Conservation (phyloP, 805 yeast species). For the Starmerella etchellsii region DNA sequence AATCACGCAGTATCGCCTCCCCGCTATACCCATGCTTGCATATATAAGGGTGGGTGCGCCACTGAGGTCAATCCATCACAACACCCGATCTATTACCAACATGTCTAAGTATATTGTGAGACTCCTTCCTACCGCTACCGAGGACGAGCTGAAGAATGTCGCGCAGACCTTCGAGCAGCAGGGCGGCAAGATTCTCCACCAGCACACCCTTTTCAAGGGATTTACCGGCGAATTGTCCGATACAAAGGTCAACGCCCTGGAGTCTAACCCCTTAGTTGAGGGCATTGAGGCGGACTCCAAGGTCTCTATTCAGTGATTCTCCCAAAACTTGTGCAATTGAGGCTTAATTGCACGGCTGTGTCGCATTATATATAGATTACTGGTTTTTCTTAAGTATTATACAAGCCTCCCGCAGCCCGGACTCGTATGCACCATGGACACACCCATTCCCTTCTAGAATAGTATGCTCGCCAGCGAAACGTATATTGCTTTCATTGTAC, state of each 20-base stretch:
- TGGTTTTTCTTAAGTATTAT: constrained; percentile 20
- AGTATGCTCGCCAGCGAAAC: constrained; percentile 91
- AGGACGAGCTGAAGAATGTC: constrained; percentile 19
- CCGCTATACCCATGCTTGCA: too few species aligned
- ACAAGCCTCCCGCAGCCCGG: constrained; percentile 51
- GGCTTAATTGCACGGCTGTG: too few species aligned
- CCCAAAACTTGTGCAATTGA: too few species aligned
- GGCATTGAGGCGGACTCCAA: constrained; percentile 26
- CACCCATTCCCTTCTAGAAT: constrained; percentile 80
- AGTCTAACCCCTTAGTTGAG: constrained; percentile 20
- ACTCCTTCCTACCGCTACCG: constrained; percentile 19
- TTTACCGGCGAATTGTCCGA: constrained; percentile 26
- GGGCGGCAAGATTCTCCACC: constrained; percentile 25
- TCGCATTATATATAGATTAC: not conserved
- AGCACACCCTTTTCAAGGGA: constrained; percentile 28
- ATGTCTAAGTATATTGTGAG: constrained; percentile 16
- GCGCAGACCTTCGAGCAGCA: constrained; percentile 18
- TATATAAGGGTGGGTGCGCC: too few species aligned
- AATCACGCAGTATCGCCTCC: too few species aligned
- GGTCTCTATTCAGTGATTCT: constrained; percentile 20
- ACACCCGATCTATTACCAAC: too few species aligned
- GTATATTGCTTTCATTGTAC: constrained; percentile 43
- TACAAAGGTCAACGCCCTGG: constrained; percentile 23
- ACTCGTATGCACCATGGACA: constrained; percentile 78
- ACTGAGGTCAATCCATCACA: too few species aligned